Evolutionary conservation across 2,329 filamentous ascomycete genomes (phyloP).

Genomic region (Fusarium falciforme): DNA sequence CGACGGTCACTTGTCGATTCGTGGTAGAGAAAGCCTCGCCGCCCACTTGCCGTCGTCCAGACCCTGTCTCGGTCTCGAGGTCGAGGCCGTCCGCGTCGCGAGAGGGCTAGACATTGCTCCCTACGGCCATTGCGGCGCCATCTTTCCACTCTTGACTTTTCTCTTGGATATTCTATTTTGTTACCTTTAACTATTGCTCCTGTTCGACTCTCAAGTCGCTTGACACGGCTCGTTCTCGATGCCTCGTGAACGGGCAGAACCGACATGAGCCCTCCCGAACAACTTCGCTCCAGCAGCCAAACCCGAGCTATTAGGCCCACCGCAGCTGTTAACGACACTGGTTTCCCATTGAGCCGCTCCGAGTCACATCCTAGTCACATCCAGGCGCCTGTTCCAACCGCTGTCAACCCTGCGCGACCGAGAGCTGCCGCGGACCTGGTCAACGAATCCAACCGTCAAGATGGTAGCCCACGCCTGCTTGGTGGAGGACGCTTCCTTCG

Average conservation of each 20-base stretch:
- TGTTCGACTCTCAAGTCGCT: constrained; percentile 11
- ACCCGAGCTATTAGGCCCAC: constrained; percentile 43
- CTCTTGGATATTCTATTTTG: not conserved
- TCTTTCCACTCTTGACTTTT: constrained; percentile 18
- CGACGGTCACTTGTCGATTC: constrained; percentile 35
- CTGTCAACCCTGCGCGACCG: constrained; percentile 25
- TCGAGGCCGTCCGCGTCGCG: constrained; percentile 20
- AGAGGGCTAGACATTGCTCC: constrained; percentile 13
- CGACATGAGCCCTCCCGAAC: constrained; percentile 50
- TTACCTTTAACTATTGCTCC: not conserved
- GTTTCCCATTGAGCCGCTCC: constrained; percentile 28
- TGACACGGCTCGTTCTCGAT: constrained; percentile 32
- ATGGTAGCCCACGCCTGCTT: constrained; percentile 42
- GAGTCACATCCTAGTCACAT: constrained; percentile 28
- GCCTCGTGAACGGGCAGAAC: constrained; percentile 40
- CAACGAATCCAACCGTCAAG: constrained; percentile 28
- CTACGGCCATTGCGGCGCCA: constrained; percentile 12
- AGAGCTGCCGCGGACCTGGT: constrained; percentile 31
- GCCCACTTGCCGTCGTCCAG: constrained; percentile 16
- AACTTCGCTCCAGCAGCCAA: constrained; percentile 45
- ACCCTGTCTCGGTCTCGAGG: constrained; percentile 22
- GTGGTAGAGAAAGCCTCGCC: constrained; percentile 28
- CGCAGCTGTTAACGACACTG: constrained; percentile 37
- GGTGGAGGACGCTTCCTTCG: constrained; percentile 50
- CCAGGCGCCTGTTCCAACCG: constrained; percentile 25